Conservation (phyloP, 768 basidiomycete genomes). For the Boletus reticulatus region DNA sequence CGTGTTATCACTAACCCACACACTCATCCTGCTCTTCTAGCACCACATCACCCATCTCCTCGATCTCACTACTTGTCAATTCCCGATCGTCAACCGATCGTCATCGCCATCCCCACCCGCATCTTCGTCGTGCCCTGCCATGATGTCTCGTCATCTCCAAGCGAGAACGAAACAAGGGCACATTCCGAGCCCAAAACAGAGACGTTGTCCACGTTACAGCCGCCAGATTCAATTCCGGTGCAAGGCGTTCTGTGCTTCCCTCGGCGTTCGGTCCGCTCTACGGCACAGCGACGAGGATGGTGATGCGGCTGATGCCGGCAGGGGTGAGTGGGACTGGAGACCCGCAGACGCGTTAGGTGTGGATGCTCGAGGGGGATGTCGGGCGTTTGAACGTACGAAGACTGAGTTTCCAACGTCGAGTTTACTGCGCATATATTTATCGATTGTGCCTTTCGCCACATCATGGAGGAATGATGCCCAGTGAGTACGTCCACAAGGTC, state of each 20-base stretch:
- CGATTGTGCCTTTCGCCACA: too few species aligned
- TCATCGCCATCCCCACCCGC: constrained; percentile 41
- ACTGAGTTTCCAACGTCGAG: too few species aligned
- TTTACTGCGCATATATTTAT: too few species aligned
- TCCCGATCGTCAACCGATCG: constrained; percentile 81
- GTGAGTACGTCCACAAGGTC: too few species aligned
- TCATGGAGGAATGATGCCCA: too few species aligned
- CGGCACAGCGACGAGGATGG: constrained; percentile 16
- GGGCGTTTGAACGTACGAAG: not conserved
- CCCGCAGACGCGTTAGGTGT: not conserved
- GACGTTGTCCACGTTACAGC: constrained; percentile 63
- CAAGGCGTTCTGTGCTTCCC: constrained; percentile 76
- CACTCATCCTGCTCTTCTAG: constrained; percentile 29
- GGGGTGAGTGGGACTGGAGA: too few species aligned
- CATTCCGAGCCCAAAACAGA: too few species aligned
- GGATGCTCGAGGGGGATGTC: constrained; percentile 7
- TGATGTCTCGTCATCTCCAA: too few species aligned
- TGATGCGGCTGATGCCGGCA: too few species aligned
- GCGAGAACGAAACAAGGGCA: too few species aligned
- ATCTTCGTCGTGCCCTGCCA: too few species aligned
- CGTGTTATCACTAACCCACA: too few species aligned
- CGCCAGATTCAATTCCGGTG: constrained; percentile 86
- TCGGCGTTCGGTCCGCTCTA: constrained; percentile 61
- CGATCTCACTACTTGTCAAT: constrained; percentile 65
- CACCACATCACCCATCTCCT: constrained; percentile 71